These are phyloP conservation scores for Wickerhamia fluorescens DNA, from an alignment of 805 yeast genomes.

Conservation along the genomic window DNA sequence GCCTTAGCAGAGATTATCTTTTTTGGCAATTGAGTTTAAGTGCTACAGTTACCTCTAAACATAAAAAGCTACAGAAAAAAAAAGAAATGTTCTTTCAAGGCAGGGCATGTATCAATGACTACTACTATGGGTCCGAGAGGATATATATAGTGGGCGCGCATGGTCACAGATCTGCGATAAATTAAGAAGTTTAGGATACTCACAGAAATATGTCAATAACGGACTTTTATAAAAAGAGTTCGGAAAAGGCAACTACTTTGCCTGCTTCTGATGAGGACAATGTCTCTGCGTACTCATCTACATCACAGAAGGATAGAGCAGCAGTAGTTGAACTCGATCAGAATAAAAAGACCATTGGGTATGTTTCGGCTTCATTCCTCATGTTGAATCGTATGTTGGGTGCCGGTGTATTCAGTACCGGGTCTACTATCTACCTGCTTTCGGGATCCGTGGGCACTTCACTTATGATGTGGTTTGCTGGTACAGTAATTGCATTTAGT, in stretches of 20 bases:
- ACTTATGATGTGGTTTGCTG: slow-evolving; percentile 67
- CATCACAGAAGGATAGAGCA: slow-evolving; percentile 10
- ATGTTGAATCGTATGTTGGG: slow-evolving; percentile 68
- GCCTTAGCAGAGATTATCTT: background rate
- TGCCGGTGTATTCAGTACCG: slow-evolving; percentile 66
- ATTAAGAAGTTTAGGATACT: too few species aligned
- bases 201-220: slow-evolving; percentile 9
- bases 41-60: background rate
- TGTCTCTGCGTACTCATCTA: slow-evolving; percentile 2
- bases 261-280: slow-evolving; percentile 3
- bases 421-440: slow-evolving; percentile 51
- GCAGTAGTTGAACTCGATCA: slow-evolving; percentile 34
- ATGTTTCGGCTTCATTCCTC: slow-evolving; percentile 39
- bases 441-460: slow-evolving; percentile 70
- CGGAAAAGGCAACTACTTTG: slow-evolving; percentile 1
- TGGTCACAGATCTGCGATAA: too few species aligned
- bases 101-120: too few species aligned
- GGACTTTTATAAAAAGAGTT: slow-evolving; percentile 5
- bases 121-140: too few species aligned
- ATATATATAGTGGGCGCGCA: too few species aligned
- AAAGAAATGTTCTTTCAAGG: too few species aligned
- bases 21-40: background rate
- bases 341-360: slow-evolving; percentile 39
- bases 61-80: too few species aligned
- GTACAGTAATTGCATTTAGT: slow-evolving; percentile 56